phyloP scores from a whole-genome alignment of 139 green algal genomes.

The Tetraselmis striata region DNA sequence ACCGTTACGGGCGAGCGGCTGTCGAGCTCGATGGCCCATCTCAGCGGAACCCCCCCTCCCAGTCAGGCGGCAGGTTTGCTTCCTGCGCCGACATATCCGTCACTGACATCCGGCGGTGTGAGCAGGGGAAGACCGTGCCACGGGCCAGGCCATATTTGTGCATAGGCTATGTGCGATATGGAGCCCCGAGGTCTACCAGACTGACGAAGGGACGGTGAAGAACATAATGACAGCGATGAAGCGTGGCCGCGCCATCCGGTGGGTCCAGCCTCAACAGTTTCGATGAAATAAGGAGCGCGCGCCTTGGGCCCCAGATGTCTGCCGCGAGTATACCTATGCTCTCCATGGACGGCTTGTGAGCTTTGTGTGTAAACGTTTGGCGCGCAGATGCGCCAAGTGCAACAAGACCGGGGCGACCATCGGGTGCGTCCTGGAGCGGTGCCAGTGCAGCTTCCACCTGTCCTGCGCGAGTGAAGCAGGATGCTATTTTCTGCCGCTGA shows the following conservation, averaged over 20 bases:
- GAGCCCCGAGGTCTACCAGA: constrained; percentile 57
- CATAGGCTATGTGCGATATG: constrained; percentile 64
- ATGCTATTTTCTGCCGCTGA: not conserved
- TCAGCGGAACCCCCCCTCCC: too few relatives aligned
- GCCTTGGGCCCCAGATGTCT: constrained; percentile 16
- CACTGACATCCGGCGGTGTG: not conserved
- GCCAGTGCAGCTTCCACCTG: not conserved
- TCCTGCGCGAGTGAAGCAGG: not conserved
- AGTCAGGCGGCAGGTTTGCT: too few relatives aligned
- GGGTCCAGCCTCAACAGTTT: not conserved
- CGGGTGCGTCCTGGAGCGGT: not conserved
- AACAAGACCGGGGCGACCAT: not conserved
- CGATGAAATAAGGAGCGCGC: not conserved
- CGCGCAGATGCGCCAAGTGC: not conserved
- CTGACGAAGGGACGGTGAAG: constrained; percentile 16
- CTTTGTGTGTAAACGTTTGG: too few relatives aligned
- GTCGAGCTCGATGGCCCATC: too few relatives aligned
- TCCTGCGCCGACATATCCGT: not conserved
- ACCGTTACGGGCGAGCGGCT: too few relatives aligned
- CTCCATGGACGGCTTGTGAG: too few relatives aligned
- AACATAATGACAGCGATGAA: constrained; percentile 2
- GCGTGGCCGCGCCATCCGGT: not conserved
- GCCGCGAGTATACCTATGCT: too few relatives aligned
- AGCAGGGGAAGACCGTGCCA: not conserved
- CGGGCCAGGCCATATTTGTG: constrained; percentile 31